Evolutionary conservation across 2,329 filamentous ascomycete genomes (phyloP).

Genomic region (Aspergillus costaricaensis): DNA sequence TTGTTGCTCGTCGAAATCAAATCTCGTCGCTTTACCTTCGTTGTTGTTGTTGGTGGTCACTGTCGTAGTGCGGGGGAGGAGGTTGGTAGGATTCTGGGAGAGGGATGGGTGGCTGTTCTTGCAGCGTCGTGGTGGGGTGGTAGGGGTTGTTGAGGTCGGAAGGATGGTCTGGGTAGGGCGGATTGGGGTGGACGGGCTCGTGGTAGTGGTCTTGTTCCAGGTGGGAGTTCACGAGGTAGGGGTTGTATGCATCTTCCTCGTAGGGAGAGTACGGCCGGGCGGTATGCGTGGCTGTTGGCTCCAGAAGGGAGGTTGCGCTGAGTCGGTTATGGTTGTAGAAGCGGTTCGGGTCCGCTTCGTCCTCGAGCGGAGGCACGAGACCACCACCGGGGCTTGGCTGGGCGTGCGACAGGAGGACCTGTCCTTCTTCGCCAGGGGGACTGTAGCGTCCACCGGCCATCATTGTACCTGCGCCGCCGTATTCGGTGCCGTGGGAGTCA

Average conservation of each 20-base stretch:
- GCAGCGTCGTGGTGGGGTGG: conserved; percentile 21
- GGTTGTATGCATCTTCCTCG: conserved; percentile 18
- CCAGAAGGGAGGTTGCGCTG: conserved; percentile 17
- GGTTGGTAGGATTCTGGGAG: conserved; percentile 34
- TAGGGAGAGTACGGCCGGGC: conserved; percentile 23
- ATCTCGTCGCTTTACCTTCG: conserved; percentile 2
- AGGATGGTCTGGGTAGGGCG: conserved; percentile 5
- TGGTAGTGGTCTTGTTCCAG: conserved; percentile 2
- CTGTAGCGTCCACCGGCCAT: conserved; percentile 24
- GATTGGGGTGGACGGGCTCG: not conserved
- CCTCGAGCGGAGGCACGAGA: conserved; percentile 20
- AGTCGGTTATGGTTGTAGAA: conserved; percentile 15
- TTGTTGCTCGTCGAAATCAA: not conserved
- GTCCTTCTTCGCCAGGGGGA: conserved; percentile 38
- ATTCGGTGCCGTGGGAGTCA: conserved; percentile 27
- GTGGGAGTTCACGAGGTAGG: conserved; percentile 15
- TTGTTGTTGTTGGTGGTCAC: conserved; percentile 13
- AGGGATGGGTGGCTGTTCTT: conserved; percentile 34
- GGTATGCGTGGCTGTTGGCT: conserved; percentile 14
- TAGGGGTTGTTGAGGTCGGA: conserved; percentile 22
- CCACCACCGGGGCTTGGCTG: conserved; percentile 33
- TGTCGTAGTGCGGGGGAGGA: conserved; percentile 28
- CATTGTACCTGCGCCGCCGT: conserved; percentile 27
- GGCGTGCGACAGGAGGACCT: conserved; percentile 41
- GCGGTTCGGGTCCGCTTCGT: conserved; percentile 18